A percentile compares a stretch with the other conserved stretches of the same genome.
Evolutionary conservation across 805 yeast species (phyloP).

Genomic region (Barnettozyma sucrosica): DNA sequence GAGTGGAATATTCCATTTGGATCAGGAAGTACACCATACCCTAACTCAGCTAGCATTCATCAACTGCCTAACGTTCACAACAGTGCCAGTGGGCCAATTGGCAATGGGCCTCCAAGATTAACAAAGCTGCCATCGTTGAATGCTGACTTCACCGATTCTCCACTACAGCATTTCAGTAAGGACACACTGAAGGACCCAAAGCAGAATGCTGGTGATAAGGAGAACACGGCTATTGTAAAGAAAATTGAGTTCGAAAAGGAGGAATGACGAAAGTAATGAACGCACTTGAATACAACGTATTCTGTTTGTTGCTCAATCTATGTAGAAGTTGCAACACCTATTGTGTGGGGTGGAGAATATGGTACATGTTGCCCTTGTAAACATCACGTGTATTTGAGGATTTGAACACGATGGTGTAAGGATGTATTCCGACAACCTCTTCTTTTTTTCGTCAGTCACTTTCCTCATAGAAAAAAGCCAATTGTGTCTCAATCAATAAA

Average conservation of each 20-base stretch:
- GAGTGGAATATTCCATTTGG: slow-evolving; percentile 50
- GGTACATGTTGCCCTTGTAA: background rate
- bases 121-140: slow-evolving; percentile 8
- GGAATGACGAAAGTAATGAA: background rate
- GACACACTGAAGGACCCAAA: slow-evolving; percentile 5
- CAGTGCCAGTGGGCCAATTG: background rate
- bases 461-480: background rate
- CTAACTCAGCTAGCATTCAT: slow-evolving; percentile 26
- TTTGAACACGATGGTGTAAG: slow-evolving; percentile 3
- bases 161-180: slow-evolving; percentile 13
- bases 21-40: slow-evolving; percentile 33
- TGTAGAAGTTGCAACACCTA: too few relatives aligned
- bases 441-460: background rate
- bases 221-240: background rate
- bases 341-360: too few relatives aligned
- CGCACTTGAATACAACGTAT: background rate
- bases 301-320: background rate
- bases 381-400: background rate
- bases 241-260: slow-evolving; percentile 11
- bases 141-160: slow-evolving; percentile 14
- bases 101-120: slow-evolving; percentile 6
- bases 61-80: slow-evolving; percentile 13
- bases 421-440: background rate
- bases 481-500: background rate
- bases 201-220: background rate